Evolutionary conservation across 495 filamentous ascomycete genomes (phyloP).

Genomic region (Usnea hakonensis): DNA sequence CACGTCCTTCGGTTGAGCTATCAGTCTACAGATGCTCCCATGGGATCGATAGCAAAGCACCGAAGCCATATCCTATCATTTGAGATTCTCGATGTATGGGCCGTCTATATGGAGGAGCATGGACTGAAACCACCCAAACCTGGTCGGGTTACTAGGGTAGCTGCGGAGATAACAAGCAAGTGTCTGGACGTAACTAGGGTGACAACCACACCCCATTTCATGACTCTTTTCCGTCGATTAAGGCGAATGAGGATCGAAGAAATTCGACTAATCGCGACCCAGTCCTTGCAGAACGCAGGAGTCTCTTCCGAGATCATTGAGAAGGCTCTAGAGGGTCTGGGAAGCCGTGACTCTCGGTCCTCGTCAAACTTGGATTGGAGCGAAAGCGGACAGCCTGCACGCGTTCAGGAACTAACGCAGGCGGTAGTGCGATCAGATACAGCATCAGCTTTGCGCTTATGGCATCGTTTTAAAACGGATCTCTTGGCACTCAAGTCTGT

Average conservation of each 20-base stretch:
- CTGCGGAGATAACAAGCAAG: neutral
- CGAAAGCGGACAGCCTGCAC: neutral
- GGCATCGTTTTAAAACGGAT: slow-evolving; percentile 14
- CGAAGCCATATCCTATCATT: neutral
- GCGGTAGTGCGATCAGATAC: neutral
- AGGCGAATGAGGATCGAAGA: no score
- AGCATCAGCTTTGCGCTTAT: slow-evolving; percentile 6
- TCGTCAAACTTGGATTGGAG: slow-evolving; percentile 4
- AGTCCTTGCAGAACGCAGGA: neutral
- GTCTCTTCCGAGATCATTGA: neutral
- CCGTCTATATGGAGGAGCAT: neutral
- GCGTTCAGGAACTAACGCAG: neutral
- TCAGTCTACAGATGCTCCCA: neutral
- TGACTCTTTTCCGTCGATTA: neutral
- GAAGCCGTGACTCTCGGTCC: neutral
- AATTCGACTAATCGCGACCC: neutral
- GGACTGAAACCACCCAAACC: no score
- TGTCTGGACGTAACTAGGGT: neutral
- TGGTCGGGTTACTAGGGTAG: neutral
- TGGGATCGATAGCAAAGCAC: neutral
- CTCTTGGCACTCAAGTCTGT: neutral
- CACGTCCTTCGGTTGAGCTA: slow-evolving; percentile 1
- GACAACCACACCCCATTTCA: neutral
- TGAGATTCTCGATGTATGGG: slow-evolving; percentile 10
- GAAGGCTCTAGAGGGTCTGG: neutral